A percentile compares a stretch with the other conserved stretches of the same genome.
phyloP scores from a whole-genome alignment of 2,329 filamentous ascomycete genomes.

The Hyphodiscus sp. region DNA sequence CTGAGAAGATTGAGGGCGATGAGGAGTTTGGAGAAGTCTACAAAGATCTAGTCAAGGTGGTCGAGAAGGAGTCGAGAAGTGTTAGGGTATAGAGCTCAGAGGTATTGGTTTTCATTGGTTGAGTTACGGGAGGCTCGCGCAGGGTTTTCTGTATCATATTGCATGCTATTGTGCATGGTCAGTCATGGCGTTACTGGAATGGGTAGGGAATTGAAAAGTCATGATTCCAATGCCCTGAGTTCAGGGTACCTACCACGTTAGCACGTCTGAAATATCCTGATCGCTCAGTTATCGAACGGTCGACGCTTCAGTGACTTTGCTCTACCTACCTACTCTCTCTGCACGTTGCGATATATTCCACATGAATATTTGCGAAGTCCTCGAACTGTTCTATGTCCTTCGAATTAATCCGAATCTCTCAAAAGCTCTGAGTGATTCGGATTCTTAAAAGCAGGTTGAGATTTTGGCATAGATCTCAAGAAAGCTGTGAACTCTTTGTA shows the following conservation, averaged over 20 bases:
- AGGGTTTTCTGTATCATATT: constrained; percentile 10
- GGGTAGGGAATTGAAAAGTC: background rate
- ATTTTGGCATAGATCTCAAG: too few relatives aligned
- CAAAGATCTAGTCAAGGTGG: constrained; percentile 57
- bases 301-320: too few relatives aligned
- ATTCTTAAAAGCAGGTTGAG: too few relatives aligned
- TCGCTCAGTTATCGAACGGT: too few relatives aligned
- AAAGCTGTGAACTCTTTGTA: too few relatives aligned
- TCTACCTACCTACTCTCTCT: too few relatives aligned
- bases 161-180: constrained; percentile 1
- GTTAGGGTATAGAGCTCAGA: constrained; percentile 24
- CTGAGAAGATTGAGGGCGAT: constrained; percentile 39
- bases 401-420: too few relatives aligned
- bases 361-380: too few relatives aligned
- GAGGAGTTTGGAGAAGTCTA: constrained; percentile 60
- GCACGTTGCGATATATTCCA: too few relatives aligned
- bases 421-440: too few relatives aligned
- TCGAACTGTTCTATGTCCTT: too few relatives aligned
- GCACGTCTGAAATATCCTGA: too few relatives aligned
- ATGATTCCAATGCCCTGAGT: background rate
- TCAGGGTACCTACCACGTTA: background rate
- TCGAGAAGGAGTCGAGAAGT: constrained; percentile 57
- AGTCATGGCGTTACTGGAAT: background rate
- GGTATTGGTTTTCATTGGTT: constrained; percentile 1
- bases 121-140: background rate